Percentiles rank a stretch among this genome's conserved stretches.
phyloP scores from a whole-genome alignment of 78 protist species.

The Polysphondylium violaceum region DNA sequence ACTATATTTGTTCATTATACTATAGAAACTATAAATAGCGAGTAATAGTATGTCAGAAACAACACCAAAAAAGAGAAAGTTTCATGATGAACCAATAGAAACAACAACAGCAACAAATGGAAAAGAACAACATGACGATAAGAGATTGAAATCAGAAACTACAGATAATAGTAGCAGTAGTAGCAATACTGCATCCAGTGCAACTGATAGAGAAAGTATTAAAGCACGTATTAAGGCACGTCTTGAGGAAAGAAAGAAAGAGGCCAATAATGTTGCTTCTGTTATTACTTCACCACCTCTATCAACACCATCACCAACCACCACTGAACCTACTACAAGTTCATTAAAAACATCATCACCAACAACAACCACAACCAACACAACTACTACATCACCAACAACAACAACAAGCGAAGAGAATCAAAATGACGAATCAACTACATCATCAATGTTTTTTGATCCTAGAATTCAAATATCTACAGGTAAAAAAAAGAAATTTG shows the following conservation, averaged over 20 bases:
- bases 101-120: not conserved
- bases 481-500: conserved; percentile 34
- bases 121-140: conserved; percentile 1
- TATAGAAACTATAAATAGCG: not conserved
- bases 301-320: not conserved
- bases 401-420: not conserved
- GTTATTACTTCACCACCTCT: no score
- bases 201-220: conserved; percentile 3
- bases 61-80: conserved; percentile 13
- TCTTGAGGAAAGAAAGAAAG: not conserved
- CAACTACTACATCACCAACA: no score
- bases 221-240: not conserved
- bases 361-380: not conserved
- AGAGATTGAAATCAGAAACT: not conserved
- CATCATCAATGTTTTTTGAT: conserved; percentile 45
- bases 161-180: not conserved
- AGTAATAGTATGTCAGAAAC: not conserved
- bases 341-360: not conserved
- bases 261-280: not conserved
- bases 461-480: conserved; percentile 36
- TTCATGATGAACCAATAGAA: not conserved
- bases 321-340: not conserved
- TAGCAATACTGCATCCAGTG: not conserved
- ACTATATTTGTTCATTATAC: no score
- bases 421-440: not conserved